Conservation (phyloP, 768 basidiomycete genomes). For the Amanita phalloides region DNA sequence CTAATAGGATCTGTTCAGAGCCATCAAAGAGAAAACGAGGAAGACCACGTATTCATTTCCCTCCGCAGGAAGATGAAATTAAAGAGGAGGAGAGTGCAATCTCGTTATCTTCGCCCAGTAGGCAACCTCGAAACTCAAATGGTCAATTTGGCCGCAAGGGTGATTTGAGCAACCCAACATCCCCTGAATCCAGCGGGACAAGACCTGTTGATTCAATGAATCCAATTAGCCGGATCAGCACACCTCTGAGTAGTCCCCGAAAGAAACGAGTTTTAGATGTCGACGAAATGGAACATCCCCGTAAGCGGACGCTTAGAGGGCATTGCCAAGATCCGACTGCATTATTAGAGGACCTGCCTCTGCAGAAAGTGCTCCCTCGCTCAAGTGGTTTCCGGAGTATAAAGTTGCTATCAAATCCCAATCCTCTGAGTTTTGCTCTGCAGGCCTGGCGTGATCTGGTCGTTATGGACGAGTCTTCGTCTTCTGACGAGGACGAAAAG, state of each 20-base stretch:
- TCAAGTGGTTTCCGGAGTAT: constrained; percentile 33
- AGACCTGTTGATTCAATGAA: neutral
- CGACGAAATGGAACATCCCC: constrained; percentile 23
- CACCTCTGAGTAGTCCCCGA: constrained; percentile 10
- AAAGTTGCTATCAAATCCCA: constrained; percentile 44
- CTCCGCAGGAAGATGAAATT: constrained; percentile 16
- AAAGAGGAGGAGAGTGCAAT: constrained; percentile 25
- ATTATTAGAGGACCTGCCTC: constrained; percentile 10
- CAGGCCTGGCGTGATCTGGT: constrained; percentile 44
- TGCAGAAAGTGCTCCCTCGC: constrained; percentile 30
- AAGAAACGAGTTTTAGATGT: constrained; percentile 22
- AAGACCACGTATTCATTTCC: constrained; percentile 27
- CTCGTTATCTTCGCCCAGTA: constrained; percentile 26
- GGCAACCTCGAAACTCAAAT: constrained; percentile 51
- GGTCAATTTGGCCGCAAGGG: constrained; percentile 50
- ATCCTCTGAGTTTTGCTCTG: constrained; percentile 48
- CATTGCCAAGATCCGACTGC: constrained; percentile 11
- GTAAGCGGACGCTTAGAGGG: constrained; percentile 14
- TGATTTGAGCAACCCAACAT: constrained; percentile 30
- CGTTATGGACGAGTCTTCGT: constrained; percentile 27
- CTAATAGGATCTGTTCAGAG: constrained; percentile 4
- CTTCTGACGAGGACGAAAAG: constrained; percentile 35
- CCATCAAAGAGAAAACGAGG: constrained; percentile 29
- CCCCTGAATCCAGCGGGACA: neutral
- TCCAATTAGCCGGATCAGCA: neutral